Base-by-base conservation (phyloP, 768 basidiomycete species). In the Mycena albidolilacea region DNA sequence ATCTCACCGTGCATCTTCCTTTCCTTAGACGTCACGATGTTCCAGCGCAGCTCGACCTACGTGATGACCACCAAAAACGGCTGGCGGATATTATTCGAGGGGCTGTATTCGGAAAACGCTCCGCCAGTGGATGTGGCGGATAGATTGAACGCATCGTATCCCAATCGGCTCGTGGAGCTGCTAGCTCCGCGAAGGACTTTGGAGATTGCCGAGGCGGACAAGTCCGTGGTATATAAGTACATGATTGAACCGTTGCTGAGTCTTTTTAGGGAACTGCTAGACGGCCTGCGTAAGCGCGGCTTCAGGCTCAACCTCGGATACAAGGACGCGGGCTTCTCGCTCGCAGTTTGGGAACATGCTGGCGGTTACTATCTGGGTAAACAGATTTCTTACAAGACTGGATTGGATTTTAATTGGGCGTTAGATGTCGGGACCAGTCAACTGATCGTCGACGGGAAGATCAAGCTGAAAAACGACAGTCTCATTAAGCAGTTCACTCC, bases 301-400 rank as follows among this genome's bases (percentile, higher is more conserved):
- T 94, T 93, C 83, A 86, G 85, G 69, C 76, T 84, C 14, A 88
- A 86, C 57, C 75, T 79, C 8, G 92, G 92, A 9, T 83, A 83
- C 43, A 86, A 89, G 7, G 87, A 83, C 21, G 82, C 87, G 0
- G 92, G 92, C 0, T 84, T 89, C 71, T 69, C 87, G 11, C 80
- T 87, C 54, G 79, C 89, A 21, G 87, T 86, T 15, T 88, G 85
- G 78, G 79, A 78, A 9, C 84, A 84, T 54, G 88, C 82, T 0
- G 92, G 91, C 35, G 91, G 93, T 7, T 93, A 91, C 79, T 94
- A 94, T 80, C 82, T 93, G 1, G 91, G 92, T 89, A 70, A 35
- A 82, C 7, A 15, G 55, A 21, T 14, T 30, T 48, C 37, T 69
- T 35, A 5, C 44, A 7, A 19, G 39, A 23, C 59, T n/a, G 43